Evolutionary conservation across 2,329 filamentous ascomycete species (phyloP).

Genomic region (Penicillium vulpinum): DNA sequence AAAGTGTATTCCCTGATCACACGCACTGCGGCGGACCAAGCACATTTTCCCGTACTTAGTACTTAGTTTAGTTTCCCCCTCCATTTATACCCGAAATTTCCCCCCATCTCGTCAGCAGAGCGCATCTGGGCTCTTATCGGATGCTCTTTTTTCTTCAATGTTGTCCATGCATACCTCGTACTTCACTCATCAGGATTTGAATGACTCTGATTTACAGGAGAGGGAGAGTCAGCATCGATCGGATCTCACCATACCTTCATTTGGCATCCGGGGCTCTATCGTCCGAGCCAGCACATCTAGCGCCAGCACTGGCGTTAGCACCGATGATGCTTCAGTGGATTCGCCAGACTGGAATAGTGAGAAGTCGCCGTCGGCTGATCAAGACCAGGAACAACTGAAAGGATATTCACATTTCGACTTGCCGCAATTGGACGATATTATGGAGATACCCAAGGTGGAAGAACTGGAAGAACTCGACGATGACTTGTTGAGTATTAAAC

Average conservation of each 20-base stretch:
- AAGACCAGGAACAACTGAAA: conserved; percentile 21
- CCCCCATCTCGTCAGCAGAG: conserved; percentile 1
- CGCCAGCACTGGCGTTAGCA: conserved; percentile 32
- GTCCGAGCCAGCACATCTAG: conserved; percentile 29
- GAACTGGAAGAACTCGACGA: conserved; percentile 56
- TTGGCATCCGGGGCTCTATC: conserved; percentile 32
- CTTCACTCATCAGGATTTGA: conserved; percentile 23
- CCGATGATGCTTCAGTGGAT: conserved; percentile 37
- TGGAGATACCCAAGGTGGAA: conserved; percentile 53
- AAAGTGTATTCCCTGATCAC: conserved; percentile 13
- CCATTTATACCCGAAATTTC: conserved; percentile 8
- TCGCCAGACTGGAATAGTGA: conserved; percentile 32
- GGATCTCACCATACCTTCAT: conserved; percentile 21
- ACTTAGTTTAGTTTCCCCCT: conserved; percentile 1
- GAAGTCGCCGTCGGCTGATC: conserved; percentile 22
- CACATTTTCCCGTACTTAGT: conserved; percentile 9
- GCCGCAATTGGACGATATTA: conserved; percentile 37
- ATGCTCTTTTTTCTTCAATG: conserved; percentile 30
- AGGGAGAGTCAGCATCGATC: conserved; percentile 25
- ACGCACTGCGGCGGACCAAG: conserved; percentile 9
- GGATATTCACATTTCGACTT: conserved; percentile 28
- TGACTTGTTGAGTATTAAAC: conserved; percentile 36
- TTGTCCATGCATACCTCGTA: conserved; percentile 42
- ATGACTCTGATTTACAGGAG: conserved; percentile 24
- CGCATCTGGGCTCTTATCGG: conserved; percentile 1